Conservation (phyloP, 1,284 basidiomycete species). For the Tausonia pullulans region DNA sequence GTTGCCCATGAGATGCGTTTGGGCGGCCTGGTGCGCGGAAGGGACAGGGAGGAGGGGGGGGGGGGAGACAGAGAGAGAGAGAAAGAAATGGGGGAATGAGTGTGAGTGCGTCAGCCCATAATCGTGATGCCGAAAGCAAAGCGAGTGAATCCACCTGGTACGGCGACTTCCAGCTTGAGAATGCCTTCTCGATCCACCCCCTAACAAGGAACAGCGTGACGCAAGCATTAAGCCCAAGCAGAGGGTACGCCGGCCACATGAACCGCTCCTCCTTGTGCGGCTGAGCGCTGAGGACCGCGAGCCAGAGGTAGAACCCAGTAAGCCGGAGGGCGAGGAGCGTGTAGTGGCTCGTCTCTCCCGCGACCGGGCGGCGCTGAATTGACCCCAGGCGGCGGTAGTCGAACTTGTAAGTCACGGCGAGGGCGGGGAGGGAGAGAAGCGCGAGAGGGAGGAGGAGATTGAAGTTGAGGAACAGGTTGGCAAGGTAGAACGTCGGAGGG, state of each 20-base stretch:
- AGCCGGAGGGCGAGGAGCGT: constrained; percentile 63
- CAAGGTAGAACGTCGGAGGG: constrained; percentile 68
- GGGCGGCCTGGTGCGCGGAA: constrained; percentile 50
- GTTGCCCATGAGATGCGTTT: constrained; percentile 59
- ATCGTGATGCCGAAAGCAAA: constrained; percentile 11
- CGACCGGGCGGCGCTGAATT: constrained; percentile 42
- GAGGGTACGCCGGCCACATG: constrained; percentile 87
- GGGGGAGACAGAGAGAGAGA: neutral
- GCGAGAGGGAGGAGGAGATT: constrained; percentile 76
- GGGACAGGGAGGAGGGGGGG: too few species aligned
- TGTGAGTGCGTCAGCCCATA: constrained; percentile 13
- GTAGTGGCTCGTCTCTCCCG: constrained; percentile 58
- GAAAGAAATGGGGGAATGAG: neutral
- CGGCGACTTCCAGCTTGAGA: constrained; percentile 59
- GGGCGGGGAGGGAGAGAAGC: constrained; percentile 62
- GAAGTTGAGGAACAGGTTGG: constrained; percentile 86
- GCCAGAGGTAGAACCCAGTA: constrained; percentile 80
- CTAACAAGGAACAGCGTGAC: constrained; percentile 68
- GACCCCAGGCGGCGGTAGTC: constrained; percentile 71
- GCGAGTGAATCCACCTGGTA: constrained; percentile 49
- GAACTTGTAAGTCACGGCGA: constrained; percentile 60
- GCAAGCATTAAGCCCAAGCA: constrained; percentile 89
- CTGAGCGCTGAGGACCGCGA: constrained; percentile 64
- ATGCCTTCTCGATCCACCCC: constrained; percentile 73
- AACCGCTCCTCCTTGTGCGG: constrained; percentile 97